Base-by-base conservation (phyloP, 345 rosid species). In the Punica granatum region DNA sequence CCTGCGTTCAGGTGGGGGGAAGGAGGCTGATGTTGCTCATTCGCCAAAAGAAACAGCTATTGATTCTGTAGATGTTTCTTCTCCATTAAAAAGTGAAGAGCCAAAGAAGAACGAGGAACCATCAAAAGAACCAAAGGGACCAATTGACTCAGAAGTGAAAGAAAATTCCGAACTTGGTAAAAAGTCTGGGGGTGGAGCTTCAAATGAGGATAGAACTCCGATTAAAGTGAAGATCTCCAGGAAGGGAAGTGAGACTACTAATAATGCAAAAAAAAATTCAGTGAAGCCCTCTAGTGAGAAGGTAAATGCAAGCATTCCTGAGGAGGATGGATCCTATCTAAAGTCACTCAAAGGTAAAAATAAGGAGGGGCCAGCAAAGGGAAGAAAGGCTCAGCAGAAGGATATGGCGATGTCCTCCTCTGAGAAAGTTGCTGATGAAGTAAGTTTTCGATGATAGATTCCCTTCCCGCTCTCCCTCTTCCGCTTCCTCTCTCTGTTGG, bases 71-170 rank as follows among this genome's bases (percentile, higher is more conserved):
- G 39, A 37, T 26, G 53, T 39, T n/a, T 49, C 63, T 48, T 67
- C 83, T 66, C 80, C 77, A 61, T 42, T 60, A 46, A 60, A 72
- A 72, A 51, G 54, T 42, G 69, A 34, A 41, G 82, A 74, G 51
- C 63, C 74, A 72, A 88, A 86, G 85, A 86, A 78, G 79, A 87
- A 82, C 73, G 87, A 81, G 69, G 78, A 67, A 72, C 76, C 76
- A 16, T 78, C 72, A 65, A 83, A 84, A 73, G 87, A 77, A 82
- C 72, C 77, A 43, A 78, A 62, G 41, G 46, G 66, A 31, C 68
- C 74, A 28, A 75, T 78, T 78, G 82, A 82, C 64, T 72, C 85
- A 16, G 92, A 84, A 58, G 58, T 28, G 16, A 65, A 71, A 59
- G 59, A 51, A 58, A 46, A 65, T 32, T 26, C 30, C 4, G 19